Evolutionary conservation across 331 rosid species (phyloP).

Genomic region (Malus hybrid): DNA sequence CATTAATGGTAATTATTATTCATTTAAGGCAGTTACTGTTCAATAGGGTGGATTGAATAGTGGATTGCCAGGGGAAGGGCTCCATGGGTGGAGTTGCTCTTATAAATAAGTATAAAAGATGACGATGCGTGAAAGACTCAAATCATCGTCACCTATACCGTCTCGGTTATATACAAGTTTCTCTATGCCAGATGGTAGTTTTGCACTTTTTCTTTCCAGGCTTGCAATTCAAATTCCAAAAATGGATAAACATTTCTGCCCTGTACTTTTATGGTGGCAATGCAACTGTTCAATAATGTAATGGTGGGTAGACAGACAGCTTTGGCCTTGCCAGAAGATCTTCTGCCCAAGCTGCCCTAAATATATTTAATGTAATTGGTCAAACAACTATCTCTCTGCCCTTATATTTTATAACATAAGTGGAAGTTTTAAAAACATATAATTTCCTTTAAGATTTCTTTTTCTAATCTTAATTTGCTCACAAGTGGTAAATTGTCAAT

Average conservation of each 20-base stretch:
- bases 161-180: background rate
- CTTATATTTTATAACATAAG: too few relatives aligned
- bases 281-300: background rate
- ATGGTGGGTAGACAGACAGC: background rate
- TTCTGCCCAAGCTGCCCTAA: background rate
- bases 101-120: too few relatives aligned
- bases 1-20: too few relatives aligned
- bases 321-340: background rate
- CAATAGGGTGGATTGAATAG: too few relatives aligned
- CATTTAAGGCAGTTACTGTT: too few relatives aligned
- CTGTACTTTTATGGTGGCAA: background rate
- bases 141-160: fast-evolving
- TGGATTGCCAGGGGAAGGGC: too few relatives aligned
- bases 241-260: background rate
- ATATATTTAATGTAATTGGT: too few relatives aligned
- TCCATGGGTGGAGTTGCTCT: too few relatives aligned
- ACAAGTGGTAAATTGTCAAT: fast-evolving
- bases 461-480: too few relatives aligned
- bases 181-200: background rate
- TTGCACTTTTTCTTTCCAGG: background rate
- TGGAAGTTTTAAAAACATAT: background rate
- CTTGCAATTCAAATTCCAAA: background rate
- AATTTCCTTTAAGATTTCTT: too few relatives aligned
- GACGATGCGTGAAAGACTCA: fast-evolving
- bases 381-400: too few relatives aligned